Conservation (phyloP, 768 basidiomycete genomes). For the Crepidotus variabilis region DNA sequence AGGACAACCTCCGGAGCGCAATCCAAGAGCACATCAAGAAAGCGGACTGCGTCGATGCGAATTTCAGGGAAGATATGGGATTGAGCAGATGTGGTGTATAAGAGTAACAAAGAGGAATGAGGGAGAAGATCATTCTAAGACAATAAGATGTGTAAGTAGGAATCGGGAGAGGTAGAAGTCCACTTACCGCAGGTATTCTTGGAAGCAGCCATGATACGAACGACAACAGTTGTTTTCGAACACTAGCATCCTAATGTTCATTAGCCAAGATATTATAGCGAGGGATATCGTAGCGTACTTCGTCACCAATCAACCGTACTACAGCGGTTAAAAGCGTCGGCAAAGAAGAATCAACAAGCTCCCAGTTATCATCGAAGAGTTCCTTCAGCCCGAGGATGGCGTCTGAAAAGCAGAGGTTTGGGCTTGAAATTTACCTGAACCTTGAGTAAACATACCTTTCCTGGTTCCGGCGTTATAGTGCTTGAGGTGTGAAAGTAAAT, state of each 20-base stretch:
- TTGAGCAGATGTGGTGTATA: conserved; percentile 88
- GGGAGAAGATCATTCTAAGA: conserved; percentile 66
- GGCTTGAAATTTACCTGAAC: background rate
- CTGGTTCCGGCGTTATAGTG: conserved; percentile 80
- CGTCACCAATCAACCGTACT: conserved; percentile 76
- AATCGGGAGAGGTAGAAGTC: background rate
- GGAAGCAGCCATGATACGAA: conserved; percentile 76
- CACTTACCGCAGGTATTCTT: conserved; percentile 51
- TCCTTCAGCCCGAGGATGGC: conserved; percentile 71
- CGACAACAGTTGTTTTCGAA: conserved; percentile 67
- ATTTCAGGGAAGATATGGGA: conserved; percentile 96
- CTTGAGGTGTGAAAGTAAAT: conserved; percentile 73
- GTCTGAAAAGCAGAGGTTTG: conserved; percentile 38
- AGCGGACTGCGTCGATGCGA: conserved; percentile 81
- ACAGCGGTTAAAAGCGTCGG: conserved; percentile 54
- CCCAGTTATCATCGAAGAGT: conserved; percentile 60
- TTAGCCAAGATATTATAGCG: background rate
- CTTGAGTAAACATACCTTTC: conserved; percentile 46
- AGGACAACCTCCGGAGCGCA: conserved; percentile 64
- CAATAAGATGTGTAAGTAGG: background rate
- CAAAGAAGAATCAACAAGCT: conserved; percentile 47
- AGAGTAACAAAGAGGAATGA: conserved; percentile 69
- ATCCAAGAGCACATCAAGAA: conserved; percentile 73
- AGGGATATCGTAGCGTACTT: conserved; percentile 43
- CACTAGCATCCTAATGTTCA: conserved; percentile 62